Percentiles rank a stretch among this genome's conserved stretches.
Conservation (phyloP, 2,329 filamentous ascomycete species). For the Colletotrichum tropicicola region DNA sequence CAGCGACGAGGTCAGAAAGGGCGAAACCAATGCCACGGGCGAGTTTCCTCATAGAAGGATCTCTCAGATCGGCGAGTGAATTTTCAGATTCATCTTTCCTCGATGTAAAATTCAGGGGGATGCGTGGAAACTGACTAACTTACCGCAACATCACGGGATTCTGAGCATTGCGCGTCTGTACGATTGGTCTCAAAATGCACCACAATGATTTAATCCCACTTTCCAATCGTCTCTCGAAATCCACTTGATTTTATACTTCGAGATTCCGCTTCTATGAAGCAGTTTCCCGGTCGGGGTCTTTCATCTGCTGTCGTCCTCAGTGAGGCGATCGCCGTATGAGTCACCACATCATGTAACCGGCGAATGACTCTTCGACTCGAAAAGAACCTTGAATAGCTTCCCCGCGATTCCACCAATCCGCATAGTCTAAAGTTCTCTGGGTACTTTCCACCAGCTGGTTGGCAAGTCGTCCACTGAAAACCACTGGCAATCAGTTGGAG, state of each 20-base stretch:
- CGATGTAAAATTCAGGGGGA: too few species aligned
- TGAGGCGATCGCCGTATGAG: neutral
- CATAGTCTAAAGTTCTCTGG: too few species aligned
- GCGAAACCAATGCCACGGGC: slow-evolving; percentile 18
- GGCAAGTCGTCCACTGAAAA: too few species aligned
- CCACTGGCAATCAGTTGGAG: too few species aligned
- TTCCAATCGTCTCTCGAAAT: neutral
- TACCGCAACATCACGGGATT: neutral
- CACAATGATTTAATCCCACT: too few species aligned
- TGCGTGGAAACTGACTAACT: neutral
- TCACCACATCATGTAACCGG: neutral
- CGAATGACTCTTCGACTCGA: neutral
- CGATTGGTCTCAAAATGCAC: too few species aligned
- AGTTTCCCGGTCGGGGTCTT: neutral
- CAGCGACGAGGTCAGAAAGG: slow-evolving; percentile 1
- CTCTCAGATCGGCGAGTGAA: slow-evolving; percentile 19
- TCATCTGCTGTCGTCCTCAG: neutral
- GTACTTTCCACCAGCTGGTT: too few species aligned
- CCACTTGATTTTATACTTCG: neutral
- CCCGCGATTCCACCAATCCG: neutral
- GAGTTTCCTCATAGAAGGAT: neutral
- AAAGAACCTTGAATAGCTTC: too few species aligned
- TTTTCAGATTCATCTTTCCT: slow-evolving; percentile 2
- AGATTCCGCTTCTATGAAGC: neutral
- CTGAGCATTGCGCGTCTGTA: neutral